A percentile compares a stretch with the other conserved stretches of the same genome.
Conservation (phyloP, 257 asterid genomes). For the Leptodermis oblonga region DNA sequence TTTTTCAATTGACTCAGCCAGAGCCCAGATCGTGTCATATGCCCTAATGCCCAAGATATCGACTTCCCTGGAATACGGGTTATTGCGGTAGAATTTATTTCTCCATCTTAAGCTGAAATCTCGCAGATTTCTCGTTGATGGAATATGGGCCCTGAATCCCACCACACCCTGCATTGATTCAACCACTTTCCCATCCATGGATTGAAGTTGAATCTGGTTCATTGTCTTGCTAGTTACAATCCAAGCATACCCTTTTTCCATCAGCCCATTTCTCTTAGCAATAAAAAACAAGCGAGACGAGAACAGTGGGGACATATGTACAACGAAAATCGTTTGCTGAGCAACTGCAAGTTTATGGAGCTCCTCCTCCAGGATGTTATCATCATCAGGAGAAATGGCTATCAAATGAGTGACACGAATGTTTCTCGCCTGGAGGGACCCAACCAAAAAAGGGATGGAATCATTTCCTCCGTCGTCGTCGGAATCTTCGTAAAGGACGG, state of each 20-base stretch:
- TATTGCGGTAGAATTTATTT: slow-evolving; percentile 19
- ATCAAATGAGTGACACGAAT: background rate
- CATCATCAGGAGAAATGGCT: slow-evolving; percentile 21
- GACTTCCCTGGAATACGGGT: slow-evolving; percentile 14
- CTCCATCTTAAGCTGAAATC: slow-evolving; percentile 29
- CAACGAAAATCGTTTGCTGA: slow-evolving; percentile 26
- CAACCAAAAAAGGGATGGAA: slow-evolving; percentile 19
- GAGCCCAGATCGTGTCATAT: slow-evolving; percentile 39
- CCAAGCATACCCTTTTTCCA: slow-evolving; percentile 45
- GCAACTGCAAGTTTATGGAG: slow-evolving; percentile 19
- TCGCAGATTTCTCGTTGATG: slow-evolving; percentile 24
- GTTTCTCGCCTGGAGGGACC: slow-evolving; percentile 23
- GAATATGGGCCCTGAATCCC: slow-evolving; percentile 35
- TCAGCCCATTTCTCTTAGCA: slow-evolving; percentile 34
- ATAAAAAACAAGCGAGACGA: slow-evolving; percentile 27
- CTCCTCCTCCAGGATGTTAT: no score
- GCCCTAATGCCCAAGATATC: slow-evolving; percentile 33
- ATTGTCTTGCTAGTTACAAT: slow-evolving; percentile 37
- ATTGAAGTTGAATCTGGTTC: slow-evolving; percentile 26
- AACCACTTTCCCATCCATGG: slow-evolving; percentile 15
- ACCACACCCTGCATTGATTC: slow-evolving; percentile 36
- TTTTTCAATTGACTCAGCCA: slow-evolving; percentile 34
- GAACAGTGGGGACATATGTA: slow-evolving; percentile 33
- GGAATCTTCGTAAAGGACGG: slow-evolving; percentile 26
- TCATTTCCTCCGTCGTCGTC: no score